Evolutionary conservation across 352 stramenopile species (phyloP), one percentile per base, ranked within the genome.

Genomic region (Pythium scleroteichum): DNA sequence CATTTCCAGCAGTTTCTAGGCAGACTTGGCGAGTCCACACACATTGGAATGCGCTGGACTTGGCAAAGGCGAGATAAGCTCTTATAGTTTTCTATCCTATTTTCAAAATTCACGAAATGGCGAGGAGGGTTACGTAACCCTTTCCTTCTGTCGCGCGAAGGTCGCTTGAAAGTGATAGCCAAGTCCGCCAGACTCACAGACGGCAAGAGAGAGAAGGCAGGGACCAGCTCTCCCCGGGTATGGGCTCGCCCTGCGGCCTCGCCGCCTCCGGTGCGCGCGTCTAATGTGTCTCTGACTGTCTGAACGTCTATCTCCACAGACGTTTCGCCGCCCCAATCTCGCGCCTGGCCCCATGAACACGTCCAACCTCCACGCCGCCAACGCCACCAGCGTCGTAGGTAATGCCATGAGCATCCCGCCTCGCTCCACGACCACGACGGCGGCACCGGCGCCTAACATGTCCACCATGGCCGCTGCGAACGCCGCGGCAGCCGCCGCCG

Each of bases 321-420:
- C 38, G 13, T 6, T 44, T 20, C 50, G 20, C 14, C 4, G 50
- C 32, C 50, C 50, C 42, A 24, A 40, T 29, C 41, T n/a, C 50
- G 40, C 29, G 39, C 48, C 29, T 5, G 23, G n/a, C 23, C 33
- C 50, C 10, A 70, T 74, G 67, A 74, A 74, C 62, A 70, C 62
- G 33, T 88, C 79, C 29, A 92, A 92, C 56, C 72, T 92, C 59
- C 83, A 92, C 66, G 83, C 83, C 26, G 83, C 83, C 50, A 92
- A 92, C 72, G 83, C 83, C 40, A 90, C 81, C 42, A 90, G 78
- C 59, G 73, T 91, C 47, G 79, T 93, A 46, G 84, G 84, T 49
- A 91, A 89, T 61, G 80, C 82, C 20, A 90, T 92, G 56, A 64
- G 78, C 14, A 91, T 92, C 51, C 84, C 84, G 8, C 67, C 73